These are phyloP conservation scores for Colletotrichum spinosum DNA, from an alignment of 2,329 filamentous ascomycete genomes.

Conservation along the genomic window DNA sequence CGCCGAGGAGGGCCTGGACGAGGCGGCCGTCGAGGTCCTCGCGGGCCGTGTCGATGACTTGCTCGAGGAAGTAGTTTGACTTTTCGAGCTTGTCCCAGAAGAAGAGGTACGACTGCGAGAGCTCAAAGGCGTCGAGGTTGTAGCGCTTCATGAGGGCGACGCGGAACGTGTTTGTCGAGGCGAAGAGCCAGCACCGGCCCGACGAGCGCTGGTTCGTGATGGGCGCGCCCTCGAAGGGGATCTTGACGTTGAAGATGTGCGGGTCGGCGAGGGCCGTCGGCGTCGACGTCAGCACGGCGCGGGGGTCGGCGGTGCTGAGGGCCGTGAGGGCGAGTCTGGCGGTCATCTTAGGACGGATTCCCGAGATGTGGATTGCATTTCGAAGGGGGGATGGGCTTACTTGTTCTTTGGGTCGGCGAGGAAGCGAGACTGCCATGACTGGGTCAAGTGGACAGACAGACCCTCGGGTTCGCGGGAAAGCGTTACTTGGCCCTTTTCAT, in stretches of 20 bases:
- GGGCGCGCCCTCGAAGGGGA: conserved; percentile 83
- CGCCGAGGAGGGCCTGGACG: conserved; percentile 75
- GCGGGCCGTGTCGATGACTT: conserved; percentile 78
- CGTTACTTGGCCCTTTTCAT: conserved; percentile 65
- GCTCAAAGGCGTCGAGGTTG: conserved; percentile 80
- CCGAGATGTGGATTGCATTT: not conserved
- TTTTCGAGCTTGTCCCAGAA: conserved; percentile 97
- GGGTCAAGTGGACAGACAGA: conserved; percentile 63
- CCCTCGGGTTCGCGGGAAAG: conserved; percentile 51
- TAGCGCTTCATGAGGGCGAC: conserved; percentile 90
- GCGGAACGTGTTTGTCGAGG: conserved; percentile 90
- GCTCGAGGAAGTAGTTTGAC: conserved; percentile 88
- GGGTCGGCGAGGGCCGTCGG: conserved; percentile 74
- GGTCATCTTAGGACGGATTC: conserved; percentile 3
- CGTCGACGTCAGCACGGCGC: conserved; percentile 73
- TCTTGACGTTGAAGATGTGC: conserved; percentile 86
- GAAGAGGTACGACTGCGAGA: conserved; percentile 90
- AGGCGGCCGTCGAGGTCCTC: conserved; percentile 79
- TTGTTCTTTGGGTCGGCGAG: conserved; percentile 75
- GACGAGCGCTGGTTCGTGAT: conserved; percentile 87
- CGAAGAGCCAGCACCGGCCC: conserved; percentile 92
- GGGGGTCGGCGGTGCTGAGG: conserved; percentile 75
- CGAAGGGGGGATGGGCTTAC: conserved; percentile 48
- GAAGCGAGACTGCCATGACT: conserved; percentile 71
- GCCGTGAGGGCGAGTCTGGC: conserved; percentile 79